Percentiles rank a stretch among this genome's conserved stretches.
These are phyloP conservation scores for Saccharum spontaneum DNA, from an alignment of 176 grass and related monocot species.

Conservation along the genomic window DNA sequence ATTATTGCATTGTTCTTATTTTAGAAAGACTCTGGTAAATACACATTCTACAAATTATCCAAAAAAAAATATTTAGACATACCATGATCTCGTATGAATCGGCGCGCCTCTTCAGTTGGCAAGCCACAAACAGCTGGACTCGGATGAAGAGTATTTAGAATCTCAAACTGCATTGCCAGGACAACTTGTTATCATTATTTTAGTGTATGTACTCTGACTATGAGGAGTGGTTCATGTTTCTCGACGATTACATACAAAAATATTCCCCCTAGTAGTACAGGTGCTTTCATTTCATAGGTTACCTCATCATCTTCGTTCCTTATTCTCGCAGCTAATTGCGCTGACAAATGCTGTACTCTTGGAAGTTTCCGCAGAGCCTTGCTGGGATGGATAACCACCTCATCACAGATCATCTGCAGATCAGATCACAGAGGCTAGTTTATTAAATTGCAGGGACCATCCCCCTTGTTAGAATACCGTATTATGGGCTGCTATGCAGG, in stretches of 20 bases:
- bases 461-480: too few species aligned
- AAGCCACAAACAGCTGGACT: slow-evolving; percentile 97
- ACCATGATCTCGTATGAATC: slow-evolving; percentile 86
- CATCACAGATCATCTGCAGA: slow-evolving; percentile 83
- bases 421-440: slow-evolving; percentile 20
- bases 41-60: not conserved
- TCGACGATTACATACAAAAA: not conserved
- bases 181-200: not conserved
- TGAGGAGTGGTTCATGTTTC: not conserved
- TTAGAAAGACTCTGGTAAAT: not conserved
- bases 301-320: slow-evolving; percentile 77
- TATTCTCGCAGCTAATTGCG: slow-evolving; percentile 77
- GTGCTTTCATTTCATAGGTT: not conserved
- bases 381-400: slow-evolving; percentile 76
- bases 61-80: not conserved
- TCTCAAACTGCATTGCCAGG: slow-evolving; percentile 72
- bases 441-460: slow-evolving; percentile 10
- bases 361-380: slow-evolving; percentile 96
- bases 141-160: slow-evolving; percentile 87
- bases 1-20: not conserved
- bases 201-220: not conserved
- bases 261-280: not conserved
- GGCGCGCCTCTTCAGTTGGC: slow-evolving; percentile 69
- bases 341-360: slow-evolving; percentile 86
- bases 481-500: too few species aligned